Conservation (phyloP, 768 basidiomycete species). For the Lactifluus piperatus region DNA sequence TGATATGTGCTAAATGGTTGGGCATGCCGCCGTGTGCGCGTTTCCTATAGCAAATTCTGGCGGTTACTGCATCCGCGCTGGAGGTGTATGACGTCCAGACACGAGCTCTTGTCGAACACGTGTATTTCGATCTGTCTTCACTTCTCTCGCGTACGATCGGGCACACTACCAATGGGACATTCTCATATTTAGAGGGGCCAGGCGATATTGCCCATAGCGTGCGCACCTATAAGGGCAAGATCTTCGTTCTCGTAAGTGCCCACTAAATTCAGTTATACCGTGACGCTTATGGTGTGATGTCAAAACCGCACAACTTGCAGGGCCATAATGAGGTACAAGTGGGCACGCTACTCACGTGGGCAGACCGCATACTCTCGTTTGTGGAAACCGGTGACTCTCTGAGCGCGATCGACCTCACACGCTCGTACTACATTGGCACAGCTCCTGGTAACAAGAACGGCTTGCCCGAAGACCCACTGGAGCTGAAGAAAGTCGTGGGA, state of each 20-base stretch:
- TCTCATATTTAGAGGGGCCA: conserved; percentile 41
- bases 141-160: conserved; percentile 47
- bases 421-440: conserved; percentile 70
- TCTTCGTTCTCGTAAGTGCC: conserved; percentile 75
- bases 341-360: conserved; percentile 89
- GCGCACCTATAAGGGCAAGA: conserved; percentile 78
- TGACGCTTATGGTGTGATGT: conserved; percentile 4
- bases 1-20: not conserved
- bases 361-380: conserved; percentile 77
- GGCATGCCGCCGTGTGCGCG: not conserved
- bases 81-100: conserved; percentile 61
- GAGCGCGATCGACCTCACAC: conserved; percentile 77
- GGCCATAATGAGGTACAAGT: conserved; percentile 59
- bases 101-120: conserved; percentile 51
- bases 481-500: conserved; percentile 57
- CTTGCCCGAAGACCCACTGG: conserved; percentile 59
- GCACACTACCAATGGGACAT: conserved; percentile 37
- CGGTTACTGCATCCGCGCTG: conserved; percentile 48
- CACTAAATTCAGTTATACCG: not conserved
- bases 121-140: conserved; percentile 46
- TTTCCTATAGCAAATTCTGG: conserved; percentile 52
- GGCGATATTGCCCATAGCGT: conserved; percentile 61
- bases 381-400: conserved; percentile 86
- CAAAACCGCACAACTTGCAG: conserved; percentile 35
- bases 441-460: conserved; percentile 83